phyloP scores from a whole-genome alignment of 2,329 filamentous ascomycete genomes.

The Pseudohalonectria lignicola region DNA sequence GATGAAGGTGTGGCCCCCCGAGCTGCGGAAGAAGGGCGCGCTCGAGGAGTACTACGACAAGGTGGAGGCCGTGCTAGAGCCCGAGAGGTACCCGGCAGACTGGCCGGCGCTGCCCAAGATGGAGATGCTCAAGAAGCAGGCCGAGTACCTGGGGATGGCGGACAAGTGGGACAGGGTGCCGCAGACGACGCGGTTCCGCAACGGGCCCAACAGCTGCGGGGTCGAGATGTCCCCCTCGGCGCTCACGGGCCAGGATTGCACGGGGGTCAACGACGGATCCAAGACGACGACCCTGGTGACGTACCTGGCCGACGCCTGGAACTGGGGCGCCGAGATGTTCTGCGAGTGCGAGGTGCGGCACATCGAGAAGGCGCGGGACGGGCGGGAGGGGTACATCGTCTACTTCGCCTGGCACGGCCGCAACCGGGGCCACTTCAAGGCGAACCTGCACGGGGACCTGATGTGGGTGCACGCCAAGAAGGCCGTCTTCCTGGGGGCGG shows the following conservation, averaged over 20 bases:
- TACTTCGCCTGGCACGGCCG: slow-evolving; percentile 55
- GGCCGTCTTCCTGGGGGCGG: slow-evolving; percentile 56
- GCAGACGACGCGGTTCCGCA: slow-evolving; percentile 52
- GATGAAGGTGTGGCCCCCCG: slow-evolving; percentile 45
- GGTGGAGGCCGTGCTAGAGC: slow-evolving; percentile 45
- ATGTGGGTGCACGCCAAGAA: slow-evolving; percentile 59
- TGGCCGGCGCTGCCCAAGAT: slow-evolving; percentile 49
- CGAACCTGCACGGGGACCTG: slow-evolving; percentile 44
- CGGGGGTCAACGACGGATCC: slow-evolving; percentile 56
- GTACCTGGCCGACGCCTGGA: slow-evolving; percentile 60
- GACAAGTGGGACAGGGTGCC: slow-evolving; percentile 43
- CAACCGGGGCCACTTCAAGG: slow-evolving; percentile 42
- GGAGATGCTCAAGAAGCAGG: slow-evolving; percentile 44
- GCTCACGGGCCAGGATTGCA: slow-evolving; percentile 50
- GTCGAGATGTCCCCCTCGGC: slow-evolving; percentile 51
- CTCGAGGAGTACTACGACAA: slow-evolving; percentile 44
- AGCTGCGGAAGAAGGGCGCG: slow-evolving; percentile 33
- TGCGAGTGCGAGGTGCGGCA: slow-evolving; percentile 58
- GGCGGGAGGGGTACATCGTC: slow-evolving; percentile 45
- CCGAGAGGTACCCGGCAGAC: slow-evolving; percentile 43
- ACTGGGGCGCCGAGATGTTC: slow-evolving; percentile 62
- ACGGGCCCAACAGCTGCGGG: slow-evolving; percentile 51
- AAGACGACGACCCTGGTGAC: slow-evolving; percentile 57
- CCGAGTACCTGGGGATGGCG: slow-evolving; percentile 34
- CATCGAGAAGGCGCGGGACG: slow-evolving; percentile 37